phyloP scores from a whole-genome alignment of 352 stramenopile species.

The Globisporangium perplexum region DNA sequence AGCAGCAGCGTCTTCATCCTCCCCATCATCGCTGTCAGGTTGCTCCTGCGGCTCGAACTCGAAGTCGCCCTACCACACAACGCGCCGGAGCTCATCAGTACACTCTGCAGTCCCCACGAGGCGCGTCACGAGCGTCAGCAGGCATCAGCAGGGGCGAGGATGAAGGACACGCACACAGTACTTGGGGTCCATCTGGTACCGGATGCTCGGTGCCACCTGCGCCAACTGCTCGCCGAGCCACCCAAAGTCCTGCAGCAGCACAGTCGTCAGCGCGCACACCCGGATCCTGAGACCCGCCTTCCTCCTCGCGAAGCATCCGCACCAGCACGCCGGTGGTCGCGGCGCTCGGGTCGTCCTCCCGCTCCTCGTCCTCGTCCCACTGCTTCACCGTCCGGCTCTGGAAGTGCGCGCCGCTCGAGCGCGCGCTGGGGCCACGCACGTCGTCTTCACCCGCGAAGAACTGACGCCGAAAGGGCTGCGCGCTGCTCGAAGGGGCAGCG shows the following conservation, averaged over 20 bases:
- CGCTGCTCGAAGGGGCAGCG: slow-evolving; percentile 3
- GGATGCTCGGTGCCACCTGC: slow-evolving; percentile 32
- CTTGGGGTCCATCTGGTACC: slow-evolving; percentile 69
- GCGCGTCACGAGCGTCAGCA: too few species aligned
- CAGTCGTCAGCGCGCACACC: too few species aligned
- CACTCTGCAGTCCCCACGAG: too few species aligned
- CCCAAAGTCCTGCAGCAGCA: slow-evolving; percentile 42
- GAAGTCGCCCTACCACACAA: slow-evolving; percentile 27
- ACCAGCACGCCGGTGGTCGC: slow-evolving; percentile 33
- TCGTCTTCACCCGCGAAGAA: slow-evolving; percentile 62
- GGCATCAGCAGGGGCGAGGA: too few species aligned
- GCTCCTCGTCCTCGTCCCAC: slow-evolving; percentile 53
- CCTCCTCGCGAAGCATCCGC: not conserved
- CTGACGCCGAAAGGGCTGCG: slow-evolving; percentile 23
- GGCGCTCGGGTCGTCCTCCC: slow-evolving; percentile 12
- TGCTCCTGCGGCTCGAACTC: slow-evolving; percentile 23
- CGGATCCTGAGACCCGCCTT: too few species aligned
- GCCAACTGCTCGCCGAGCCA: slow-evolving; percentile 60
- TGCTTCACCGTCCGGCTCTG: slow-evolving; percentile 57
- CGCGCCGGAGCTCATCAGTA: not conserved
- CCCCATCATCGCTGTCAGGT: slow-evolving; percentile 7
- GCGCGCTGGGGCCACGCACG: slow-evolving; percentile 30
- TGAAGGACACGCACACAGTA: slow-evolving; percentile 47
- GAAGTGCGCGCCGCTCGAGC: slow-evolving; percentile 41
- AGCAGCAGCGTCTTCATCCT: slow-evolving; percentile 5